These are phyloP conservation scores for Fusarium torreyae DNA, from an alignment of 2,329 filamentous ascomycete genomes.

Conservation along the genomic window DNA sequence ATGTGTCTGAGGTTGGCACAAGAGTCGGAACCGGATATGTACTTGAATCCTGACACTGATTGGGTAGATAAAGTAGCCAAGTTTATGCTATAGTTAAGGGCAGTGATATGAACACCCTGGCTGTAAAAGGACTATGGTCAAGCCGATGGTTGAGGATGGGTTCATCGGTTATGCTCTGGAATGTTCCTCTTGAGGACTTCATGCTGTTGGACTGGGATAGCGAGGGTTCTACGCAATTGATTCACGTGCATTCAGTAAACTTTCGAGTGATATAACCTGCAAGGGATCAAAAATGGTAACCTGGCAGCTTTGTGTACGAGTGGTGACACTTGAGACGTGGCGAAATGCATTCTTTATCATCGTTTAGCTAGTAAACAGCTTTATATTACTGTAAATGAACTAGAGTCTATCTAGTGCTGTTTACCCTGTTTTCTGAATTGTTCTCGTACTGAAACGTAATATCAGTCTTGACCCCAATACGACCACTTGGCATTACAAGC, in stretches of 20 bases:
- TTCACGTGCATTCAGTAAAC: too few species aligned
- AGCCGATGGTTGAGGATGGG: background rate
- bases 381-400: background rate
- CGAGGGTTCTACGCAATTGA: too few species aligned
- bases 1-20: background rate
- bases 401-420: background rate
- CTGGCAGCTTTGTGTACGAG: too few species aligned
- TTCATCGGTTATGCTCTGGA: too few species aligned
- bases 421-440: background rate
- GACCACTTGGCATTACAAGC: constrained; percentile 13
- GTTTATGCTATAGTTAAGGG: background rate
- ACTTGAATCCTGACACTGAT: background rate
- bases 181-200: too few species aligned
- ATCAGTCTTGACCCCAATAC: constrained; percentile 38
- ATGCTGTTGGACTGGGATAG: too few species aligned
- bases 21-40: too few species aligned
- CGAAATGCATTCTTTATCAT: background rate
- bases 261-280: too few species aligned
- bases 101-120: too few species aligned
- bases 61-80: background rate
- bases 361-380: background rate
- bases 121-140: too few species aligned
- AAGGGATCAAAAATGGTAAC: too few species aligned
- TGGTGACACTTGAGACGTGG: too few species aligned
- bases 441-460: constrained; percentile 26